Percentiles rank a stretch among this genome's conserved stretches.
phyloP scores from a whole-genome alignment of 2,329 filamentous ascomycete species.

The Penicillium sp. region DNA sequence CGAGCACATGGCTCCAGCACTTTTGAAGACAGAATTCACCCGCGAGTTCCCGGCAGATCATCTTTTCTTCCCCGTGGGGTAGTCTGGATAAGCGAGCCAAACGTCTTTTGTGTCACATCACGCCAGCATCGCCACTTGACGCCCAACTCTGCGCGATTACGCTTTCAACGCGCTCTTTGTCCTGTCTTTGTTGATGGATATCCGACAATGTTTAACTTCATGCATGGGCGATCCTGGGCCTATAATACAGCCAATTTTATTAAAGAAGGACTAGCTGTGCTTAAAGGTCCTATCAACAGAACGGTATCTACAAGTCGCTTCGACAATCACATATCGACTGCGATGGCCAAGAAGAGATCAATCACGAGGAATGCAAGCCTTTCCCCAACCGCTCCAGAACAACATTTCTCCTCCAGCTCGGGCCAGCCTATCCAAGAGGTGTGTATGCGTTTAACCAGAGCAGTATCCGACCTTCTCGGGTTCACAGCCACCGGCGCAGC shows the following conservation, averaged over 20 bases:
- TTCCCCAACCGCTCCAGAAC: too few species aligned
- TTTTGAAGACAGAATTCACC: neutral
- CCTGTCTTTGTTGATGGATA: neutral
- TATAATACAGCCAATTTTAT: neutral
- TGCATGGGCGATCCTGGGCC: neutral
- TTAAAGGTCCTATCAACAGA: neutral
- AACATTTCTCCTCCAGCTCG: too few species aligned
- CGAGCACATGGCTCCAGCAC: neutral
- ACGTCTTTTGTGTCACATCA: too few species aligned
- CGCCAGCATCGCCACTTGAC: too few species aligned
- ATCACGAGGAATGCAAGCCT: too few species aligned
- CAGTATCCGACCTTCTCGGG: slow-evolving; percentile 23
- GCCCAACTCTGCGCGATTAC: too few species aligned
- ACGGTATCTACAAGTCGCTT: neutral
- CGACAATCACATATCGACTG: neutral
- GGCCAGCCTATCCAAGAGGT: neutral
- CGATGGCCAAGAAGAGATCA: neutral
- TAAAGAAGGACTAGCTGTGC: neutral
- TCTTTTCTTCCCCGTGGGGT: slow-evolving; percentile 6
- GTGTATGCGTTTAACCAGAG: slow-evolving; percentile 18
- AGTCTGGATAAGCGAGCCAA: neutral
- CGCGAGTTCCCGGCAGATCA: slow-evolving; percentile 1
- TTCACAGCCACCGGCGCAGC: slow-evolving; percentile 23
- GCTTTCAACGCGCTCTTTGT: too few species aligned
- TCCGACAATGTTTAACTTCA: neutral